Evolutionary conservation across 352 stramenopile genomes (phyloP).

Genomic region (Globisporangium sylvaticum): DNA sequence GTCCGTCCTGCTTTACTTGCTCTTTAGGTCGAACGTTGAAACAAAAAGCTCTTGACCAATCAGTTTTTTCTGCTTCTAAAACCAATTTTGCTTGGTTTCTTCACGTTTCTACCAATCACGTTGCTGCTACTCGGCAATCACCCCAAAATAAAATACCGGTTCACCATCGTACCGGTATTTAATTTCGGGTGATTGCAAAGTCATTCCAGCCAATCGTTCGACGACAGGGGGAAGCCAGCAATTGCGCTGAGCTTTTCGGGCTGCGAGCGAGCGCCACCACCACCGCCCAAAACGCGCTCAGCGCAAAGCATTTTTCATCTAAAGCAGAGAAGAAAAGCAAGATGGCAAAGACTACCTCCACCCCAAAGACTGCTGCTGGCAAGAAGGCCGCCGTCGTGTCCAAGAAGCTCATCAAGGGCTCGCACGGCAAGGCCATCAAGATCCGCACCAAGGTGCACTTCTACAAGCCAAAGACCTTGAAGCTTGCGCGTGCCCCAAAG

Average conservation of each 20-base stretch:
- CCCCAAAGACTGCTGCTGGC: slow-evolving; percentile 79
- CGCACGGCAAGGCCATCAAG: slow-evolving; percentile 96
- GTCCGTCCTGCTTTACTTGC: too few species aligned
- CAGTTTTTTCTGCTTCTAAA: too few species aligned
- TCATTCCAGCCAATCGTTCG: neutral
- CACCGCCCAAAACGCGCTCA: neutral
- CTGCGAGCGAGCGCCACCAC: too few species aligned
- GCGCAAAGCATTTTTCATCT: slow-evolving; percentile 22
- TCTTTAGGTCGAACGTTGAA: too few species aligned
- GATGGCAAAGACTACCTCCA: slow-evolving; percentile 66
- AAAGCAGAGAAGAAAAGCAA: slow-evolving; percentile 59
- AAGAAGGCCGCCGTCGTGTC: slow-evolving; percentile 92
- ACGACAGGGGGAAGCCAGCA: neutral
- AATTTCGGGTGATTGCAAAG: neutral
- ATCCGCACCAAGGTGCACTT: slow-evolving; percentile 99
- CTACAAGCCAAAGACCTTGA: slow-evolving; percentile 98
- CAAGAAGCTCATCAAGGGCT: slow-evolving; percentile 95
- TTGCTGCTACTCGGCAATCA: neutral
- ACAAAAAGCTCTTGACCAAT: too few species aligned
- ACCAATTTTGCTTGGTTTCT: too few species aligned
- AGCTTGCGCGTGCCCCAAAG: slow-evolving; percentile 93
- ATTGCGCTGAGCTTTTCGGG: neutral
- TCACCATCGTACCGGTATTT: neutral
- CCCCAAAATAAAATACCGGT: neutral
- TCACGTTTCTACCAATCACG: neutral